phyloP scores from a whole-genome alignment of 2,329 filamentous ascomycete genomes.

The Didymella keratinophila region DNA sequence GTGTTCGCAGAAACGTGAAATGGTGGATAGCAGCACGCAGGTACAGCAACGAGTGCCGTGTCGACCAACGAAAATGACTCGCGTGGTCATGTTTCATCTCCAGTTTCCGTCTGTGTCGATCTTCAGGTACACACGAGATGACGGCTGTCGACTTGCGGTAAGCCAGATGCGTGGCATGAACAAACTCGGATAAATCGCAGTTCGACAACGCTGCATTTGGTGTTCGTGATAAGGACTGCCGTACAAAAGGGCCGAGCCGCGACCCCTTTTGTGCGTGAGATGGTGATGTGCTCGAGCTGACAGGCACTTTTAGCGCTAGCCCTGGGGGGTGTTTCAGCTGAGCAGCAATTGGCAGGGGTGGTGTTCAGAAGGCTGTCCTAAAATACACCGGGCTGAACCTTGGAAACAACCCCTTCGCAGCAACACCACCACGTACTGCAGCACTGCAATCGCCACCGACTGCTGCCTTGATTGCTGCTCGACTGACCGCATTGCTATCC shows the following conservation, averaged over 20 bases:
- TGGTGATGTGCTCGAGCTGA: slow-evolving; percentile 18
- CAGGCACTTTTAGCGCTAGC: slow-evolving; percentile 20
- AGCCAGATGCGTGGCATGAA: not conserved
- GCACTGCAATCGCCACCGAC: slow-evolving; percentile 6
- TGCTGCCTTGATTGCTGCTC: slow-evolving; percentile 5
- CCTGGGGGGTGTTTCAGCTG: slow-evolving; percentile 13
- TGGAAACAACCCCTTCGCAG: slow-evolving; percentile 12
- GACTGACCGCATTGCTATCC: slow-evolving; percentile 5
- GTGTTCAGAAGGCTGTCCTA: slow-evolving; percentile 7
- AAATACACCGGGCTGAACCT: slow-evolving; percentile 13
- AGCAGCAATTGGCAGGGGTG: slow-evolving; percentile 9
- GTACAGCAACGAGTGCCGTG: slow-evolving; percentile 2
- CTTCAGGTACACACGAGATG: slow-evolving; percentile 15
- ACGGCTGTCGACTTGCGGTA: slow-evolving; percentile 1
- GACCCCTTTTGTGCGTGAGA: slow-evolving; percentile 8
- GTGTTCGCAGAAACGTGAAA: slow-evolving; percentile 11
- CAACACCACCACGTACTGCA: slow-evolving; percentile 7
- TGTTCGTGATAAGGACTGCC: not conserved
- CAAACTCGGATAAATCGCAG: not conserved
- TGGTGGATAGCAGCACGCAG: slow-evolving; percentile 1
- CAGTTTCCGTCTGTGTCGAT: slow-evolving; percentile 11
- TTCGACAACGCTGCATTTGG: not conserved
- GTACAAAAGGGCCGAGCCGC: slow-evolving; percentile 19
- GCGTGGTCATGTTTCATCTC: slow-evolving; percentile 14
- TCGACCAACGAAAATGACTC: slow-evolving; percentile 10